A percentile compares a stretch with the other conserved stretches of the same genome.
These are phyloP conservation scores for Grosmannia clavigera DNA, from an alignment of 2,329 filamentous ascomycete genomes.

Conservation along the genomic window DNA sequence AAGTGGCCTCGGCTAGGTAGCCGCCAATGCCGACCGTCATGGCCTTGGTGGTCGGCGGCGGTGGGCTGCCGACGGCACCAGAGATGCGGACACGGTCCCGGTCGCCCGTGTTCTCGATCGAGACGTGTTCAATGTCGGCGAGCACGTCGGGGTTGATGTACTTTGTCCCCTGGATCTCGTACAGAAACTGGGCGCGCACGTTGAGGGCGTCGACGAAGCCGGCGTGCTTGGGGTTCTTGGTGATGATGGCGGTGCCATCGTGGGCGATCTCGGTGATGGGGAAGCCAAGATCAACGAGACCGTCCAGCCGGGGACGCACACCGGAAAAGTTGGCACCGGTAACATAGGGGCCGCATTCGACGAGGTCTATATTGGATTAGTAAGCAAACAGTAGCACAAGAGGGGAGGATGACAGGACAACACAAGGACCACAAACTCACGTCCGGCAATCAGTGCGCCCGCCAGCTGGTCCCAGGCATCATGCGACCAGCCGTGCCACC, in stretches of 20 bases:
- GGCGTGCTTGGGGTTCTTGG: conserved; percentile 17
- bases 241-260: conserved; percentile 22
- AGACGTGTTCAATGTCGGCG: conserved; percentile 25
- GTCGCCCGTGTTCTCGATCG: conserved; percentile 21
- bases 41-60: conserved; percentile 35
- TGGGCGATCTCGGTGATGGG: conserved; percentile 26
- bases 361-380: conserved; percentile 22
- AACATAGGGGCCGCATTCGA: conserved; percentile 42
- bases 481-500: conserved; percentile 40
- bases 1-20: conserved; percentile 16
- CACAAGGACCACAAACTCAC: neutral
- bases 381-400: conserved; percentile 9
- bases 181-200: conserved; percentile 7
- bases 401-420: no score
- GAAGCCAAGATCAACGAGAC: conserved; percentile 21
- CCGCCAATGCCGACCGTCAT: conserved; percentile 11
- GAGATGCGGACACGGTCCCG: conserved; percentile 25
- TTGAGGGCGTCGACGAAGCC: neutral
- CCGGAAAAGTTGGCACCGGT: conserved; percentile 43
- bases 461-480: conserved; percentile 36
- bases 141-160: conserved; percentile 38
- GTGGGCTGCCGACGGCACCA: conserved; percentile 27
- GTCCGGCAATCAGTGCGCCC: conserved; percentile 33
- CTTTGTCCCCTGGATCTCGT: conserved; percentile 18
- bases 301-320: conserved; percentile 23